These are phyloP conservation scores for Centella asiatica DNA, from an alignment of 129 eudicot species.

Conservation along the genomic window DNA sequence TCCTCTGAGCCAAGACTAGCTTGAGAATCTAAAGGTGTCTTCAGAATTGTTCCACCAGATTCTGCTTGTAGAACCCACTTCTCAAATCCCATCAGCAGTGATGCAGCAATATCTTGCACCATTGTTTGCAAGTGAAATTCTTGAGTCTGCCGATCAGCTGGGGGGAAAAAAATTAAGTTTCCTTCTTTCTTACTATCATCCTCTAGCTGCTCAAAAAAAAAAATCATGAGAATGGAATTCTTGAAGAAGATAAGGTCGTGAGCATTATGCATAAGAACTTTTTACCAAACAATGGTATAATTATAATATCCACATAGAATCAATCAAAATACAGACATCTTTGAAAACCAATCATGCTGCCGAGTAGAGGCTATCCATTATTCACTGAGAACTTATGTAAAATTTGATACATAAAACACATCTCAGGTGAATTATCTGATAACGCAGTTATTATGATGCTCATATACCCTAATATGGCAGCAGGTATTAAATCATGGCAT, in stretches of 20 bases:
- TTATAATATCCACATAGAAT: no score
- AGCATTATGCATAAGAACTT: neutral
- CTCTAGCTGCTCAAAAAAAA: slow-evolving; percentile 49
- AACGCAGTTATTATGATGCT: no score
- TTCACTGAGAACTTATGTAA: no score
- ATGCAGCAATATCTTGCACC: slow-evolving; percentile 98
- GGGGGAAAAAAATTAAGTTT: slow-evolving; percentile 76
- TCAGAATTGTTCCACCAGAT: slow-evolving; percentile 92
- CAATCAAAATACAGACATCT: no score
- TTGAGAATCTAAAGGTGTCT: slow-evolving; percentile 99
- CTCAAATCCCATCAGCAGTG: slow-evolving; percentile 92
- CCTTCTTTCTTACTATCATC: slow-evolving; percentile 59
- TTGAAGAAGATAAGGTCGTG: neutral
- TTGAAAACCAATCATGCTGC: no score
- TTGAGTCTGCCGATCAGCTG: slow-evolving; percentile 83
- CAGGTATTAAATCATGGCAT: no score
- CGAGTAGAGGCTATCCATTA: no score
- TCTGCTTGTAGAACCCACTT: slow-evolving; percentile 94
- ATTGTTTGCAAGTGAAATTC: slow-evolving; percentile 90
- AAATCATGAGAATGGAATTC: slow-evolving; percentile 5
- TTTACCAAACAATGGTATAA: neutral
- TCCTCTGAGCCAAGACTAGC: slow-evolving; percentile 99
- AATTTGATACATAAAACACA: no score
- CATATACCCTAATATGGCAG: no score
- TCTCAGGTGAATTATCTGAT: no score